phyloP scores from a whole-genome alignment of 495 filamentous ascomycete species.

The Tuber microsphaerosporum region DNA sequence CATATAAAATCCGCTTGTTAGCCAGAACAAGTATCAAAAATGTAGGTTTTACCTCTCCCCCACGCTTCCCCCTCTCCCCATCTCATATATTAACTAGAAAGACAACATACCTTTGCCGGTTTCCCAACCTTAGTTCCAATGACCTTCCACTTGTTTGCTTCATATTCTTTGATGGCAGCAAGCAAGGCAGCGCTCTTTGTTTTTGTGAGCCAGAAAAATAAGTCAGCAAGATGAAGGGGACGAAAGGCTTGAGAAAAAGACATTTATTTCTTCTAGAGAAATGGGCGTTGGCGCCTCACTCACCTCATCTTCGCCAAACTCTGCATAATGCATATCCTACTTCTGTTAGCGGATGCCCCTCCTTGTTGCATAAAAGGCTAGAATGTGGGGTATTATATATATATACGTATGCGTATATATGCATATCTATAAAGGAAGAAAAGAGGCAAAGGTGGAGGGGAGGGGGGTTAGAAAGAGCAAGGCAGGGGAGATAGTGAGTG shows the following conservation, averaged over 20 bases:
- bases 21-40: constrained; percentile 15
- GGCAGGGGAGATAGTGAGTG: neutral
- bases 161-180: constrained; percentile 96
- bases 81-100: neutral
- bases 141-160: constrained; percentile 94
- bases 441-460: neutral
- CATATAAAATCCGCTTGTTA: constrained; percentile 22
- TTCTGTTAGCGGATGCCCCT: constrained; percentile 10
- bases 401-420: constrained; percentile 11
- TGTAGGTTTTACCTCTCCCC: neutral
- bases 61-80: neutral
- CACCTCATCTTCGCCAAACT: constrained; percentile 98
- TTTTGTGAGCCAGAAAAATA: constrained; percentile 8
- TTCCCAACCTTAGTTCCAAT: constrained; percentile 96
- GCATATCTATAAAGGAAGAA: constrained; percentile 3
- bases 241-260: constrained; percentile 9
- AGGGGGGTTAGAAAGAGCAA: neutral
- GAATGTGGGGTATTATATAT: neutral
- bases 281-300: constrained; percentile 38
- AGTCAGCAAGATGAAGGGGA: constrained; percentile 33
- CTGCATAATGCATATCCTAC: constrained; percentile 97
- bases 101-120: constrained; percentile 72
- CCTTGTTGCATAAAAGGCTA: neutral
- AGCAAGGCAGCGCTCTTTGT: constrained; percentile 71
- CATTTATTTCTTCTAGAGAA: constrained; percentile 17